A percentile compares a stretch with the other conserved stretches of the same genome.
Evolutionary conservation across 441 rosid genomes (phyloP).

Genomic region (Geranium incanum): DNA sequence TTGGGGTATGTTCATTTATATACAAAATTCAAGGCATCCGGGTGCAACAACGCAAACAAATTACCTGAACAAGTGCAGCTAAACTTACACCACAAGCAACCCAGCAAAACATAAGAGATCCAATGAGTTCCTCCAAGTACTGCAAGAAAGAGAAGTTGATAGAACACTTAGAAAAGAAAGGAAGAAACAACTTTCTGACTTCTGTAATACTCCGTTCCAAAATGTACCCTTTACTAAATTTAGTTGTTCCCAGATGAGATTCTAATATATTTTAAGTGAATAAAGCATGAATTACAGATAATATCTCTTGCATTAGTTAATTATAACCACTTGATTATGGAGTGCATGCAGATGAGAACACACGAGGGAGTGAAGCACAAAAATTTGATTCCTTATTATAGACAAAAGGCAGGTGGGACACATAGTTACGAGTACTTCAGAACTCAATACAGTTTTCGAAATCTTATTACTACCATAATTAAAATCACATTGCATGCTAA

Average conservation of each 20-base stretch:
- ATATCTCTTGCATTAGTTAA: neutral
- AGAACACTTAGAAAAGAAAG: neutral
- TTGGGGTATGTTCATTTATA: neutral
- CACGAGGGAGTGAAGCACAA: neutral
- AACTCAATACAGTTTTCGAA: neutral
- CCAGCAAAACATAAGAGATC: slow-evolving; percentile 83
- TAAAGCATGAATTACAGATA: neutral
- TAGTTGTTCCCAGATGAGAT: neutral
- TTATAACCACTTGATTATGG: neutral
- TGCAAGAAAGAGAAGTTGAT: slow-evolving; percentile 31
- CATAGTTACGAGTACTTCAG: neutral
- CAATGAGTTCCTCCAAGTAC: slow-evolving; percentile 91
- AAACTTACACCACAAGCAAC: slow-evolving; percentile 83
- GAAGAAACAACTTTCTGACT: slow-evolving; percentile 2
- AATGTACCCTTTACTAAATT: no score
- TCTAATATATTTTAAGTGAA: neutral
- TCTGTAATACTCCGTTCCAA: slow-evolving; percentile 5
- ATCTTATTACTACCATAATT: neutral
- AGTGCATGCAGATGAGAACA: neutral
- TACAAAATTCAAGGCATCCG: neutral
- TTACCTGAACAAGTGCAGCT: slow-evolving; percentile 88
- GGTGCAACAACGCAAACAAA: slow-evolving; percentile 16
- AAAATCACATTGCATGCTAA: neutral
- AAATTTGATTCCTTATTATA: neutral
- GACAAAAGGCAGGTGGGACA: neutral